phyloP scores from a whole-genome alignment of 768 basidiomycete species.

The Boletus fagicola region DNA sequence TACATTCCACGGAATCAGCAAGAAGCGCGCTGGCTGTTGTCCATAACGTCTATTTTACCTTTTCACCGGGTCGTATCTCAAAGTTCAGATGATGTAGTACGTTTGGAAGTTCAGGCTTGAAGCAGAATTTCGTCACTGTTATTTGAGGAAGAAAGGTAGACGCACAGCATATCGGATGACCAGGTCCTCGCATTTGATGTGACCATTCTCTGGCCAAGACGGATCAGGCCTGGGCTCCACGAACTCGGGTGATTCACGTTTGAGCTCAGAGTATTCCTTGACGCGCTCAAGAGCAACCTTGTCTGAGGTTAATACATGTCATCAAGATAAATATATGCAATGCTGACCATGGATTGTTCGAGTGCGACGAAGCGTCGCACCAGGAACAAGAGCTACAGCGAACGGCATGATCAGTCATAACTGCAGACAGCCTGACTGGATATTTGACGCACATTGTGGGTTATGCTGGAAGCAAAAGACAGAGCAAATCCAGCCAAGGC shows the following conservation, averaged over 20 bases:
- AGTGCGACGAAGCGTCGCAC: conserved; percentile 82
- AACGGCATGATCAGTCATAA: conserved; percentile 18
- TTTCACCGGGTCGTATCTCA: conserved; percentile 69
- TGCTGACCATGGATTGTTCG: conserved; percentile 84
- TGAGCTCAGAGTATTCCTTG: conserved; percentile 85
- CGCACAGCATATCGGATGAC: conserved; percentile 76
- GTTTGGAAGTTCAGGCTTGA: conserved; percentile 79
- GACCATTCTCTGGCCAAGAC: conserved; percentile 74
- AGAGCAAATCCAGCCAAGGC: conserved; percentile 84
- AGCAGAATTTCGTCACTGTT: neutral
- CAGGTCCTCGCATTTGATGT: conserved; percentile 69
- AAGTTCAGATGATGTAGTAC: conserved; percentile 82
- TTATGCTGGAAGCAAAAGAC: conserved; percentile 77
- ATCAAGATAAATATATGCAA: neutral
- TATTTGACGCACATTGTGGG: conserved; percentile 49
- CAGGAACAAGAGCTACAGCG: conserved; percentile 54
- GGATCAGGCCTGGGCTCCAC: conserved; percentile 79
- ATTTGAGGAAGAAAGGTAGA: conserved; percentile 4
- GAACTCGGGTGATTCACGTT: conserved; percentile 78
- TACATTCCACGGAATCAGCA: conserved; percentile 23
- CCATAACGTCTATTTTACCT: conserved; percentile 41
- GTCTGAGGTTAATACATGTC: conserved; percentile 1
- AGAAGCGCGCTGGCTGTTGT: neutral
- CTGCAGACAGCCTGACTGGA: neutral
- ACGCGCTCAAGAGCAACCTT: conserved; percentile 85